Evolutionary conservation across 2,329 filamentous ascomycete genomes (phyloP), one percentile per base, ranked within the genome.

Genomic region (Didymellaceae sp.): DNA sequence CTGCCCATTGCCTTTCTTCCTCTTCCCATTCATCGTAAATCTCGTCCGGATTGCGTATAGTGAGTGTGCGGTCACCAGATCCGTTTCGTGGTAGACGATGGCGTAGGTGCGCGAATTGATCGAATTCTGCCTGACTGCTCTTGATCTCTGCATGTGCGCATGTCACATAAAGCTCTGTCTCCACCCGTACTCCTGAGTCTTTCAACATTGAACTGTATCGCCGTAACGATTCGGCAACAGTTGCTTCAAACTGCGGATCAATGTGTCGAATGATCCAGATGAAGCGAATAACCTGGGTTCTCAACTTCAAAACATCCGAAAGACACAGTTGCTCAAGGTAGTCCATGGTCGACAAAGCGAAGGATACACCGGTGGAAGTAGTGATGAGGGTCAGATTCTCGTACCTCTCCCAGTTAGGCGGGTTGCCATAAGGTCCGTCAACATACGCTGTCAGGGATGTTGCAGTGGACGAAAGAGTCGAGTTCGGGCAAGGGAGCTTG

Each of bases 51-150:
- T 64, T 59, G 1, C 58, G 54, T 7, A 69, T 63, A 10, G 61
- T 50, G 8, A 51, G 44, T 4, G 33, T 49, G 6, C 52, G 44
- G 16, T 48, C 43, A 9, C 48, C 48, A 3, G 48, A 52, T 4
- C 48, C 48, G 13, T 42, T 24, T 5, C 37, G 38, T 17, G 31
- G 21, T 9, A 35, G 34, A 2, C 22, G 34, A 2, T 45, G 51
- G 2, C 66, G 58, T 1, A 68, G 52, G 31, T 69, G 65, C 6
- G 62, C 57, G 25, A 69, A 69, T 4, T 43, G 63, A 37, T 67
- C 63, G 18, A 54, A 47, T n/a, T 52, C 20, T 2, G 22, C 2
- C 41, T 38, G 42, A n/a, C 28, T 45, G 7, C 26, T 16, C 5
- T n/a, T 20, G 5, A 33, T 28, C 9, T 48, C 31, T 1, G 63